Base-by-base conservation (phyloP, 202 grass and related monocot species). In the Hordeum pubiflorum region DNA sequence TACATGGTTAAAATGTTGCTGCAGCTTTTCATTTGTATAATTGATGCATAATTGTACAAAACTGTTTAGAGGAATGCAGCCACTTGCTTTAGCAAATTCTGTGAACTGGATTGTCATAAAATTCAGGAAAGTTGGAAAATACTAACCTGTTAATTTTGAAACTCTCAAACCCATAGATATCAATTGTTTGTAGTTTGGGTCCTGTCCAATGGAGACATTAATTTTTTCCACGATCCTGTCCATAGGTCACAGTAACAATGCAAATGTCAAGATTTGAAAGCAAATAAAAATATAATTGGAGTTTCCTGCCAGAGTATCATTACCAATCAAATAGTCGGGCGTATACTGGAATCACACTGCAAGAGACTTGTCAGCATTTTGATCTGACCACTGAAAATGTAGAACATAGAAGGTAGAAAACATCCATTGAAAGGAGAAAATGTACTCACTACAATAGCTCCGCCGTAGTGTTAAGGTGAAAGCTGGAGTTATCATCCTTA, bases 1-100 rank as follows among this genome's bases (percentile, higher is more conserved):
- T 86, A 99, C 96, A 92, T 99, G 96, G 73, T 99, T 99, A 84
- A 99, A 99, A 87, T 99, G 96, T 79, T 99, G 96, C 64, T 99
- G 96, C 54, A 99, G 75, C 81, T 99, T 99, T 85, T 99, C 96
- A 87, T 98, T 98, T 78, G 95, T 98, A 93, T 95, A 98, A 83
- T 98, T 98, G 86, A 98, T 98, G 75, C 96, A 99, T 65, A 96
- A 82, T 67, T 99, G 96, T 82, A 96, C 96, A 88, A 99, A 99
- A 84, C 96, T 99, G 91, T 81, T 80, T 36, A 88, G 32, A 56
- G 39, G 8, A 80, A n/a, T n/a, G n/a, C n/a, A n/a, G n/a, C 79
- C 72, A 10, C 22, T 76, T 73, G 79, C 68, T 76, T 68, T 48
- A 90, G 76, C 44, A 48, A 22, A 83, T 76, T 27, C 26, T 22